Base-by-base conservation (phyloP, 148 eudicot species). In the Drosera capensis region DNA sequence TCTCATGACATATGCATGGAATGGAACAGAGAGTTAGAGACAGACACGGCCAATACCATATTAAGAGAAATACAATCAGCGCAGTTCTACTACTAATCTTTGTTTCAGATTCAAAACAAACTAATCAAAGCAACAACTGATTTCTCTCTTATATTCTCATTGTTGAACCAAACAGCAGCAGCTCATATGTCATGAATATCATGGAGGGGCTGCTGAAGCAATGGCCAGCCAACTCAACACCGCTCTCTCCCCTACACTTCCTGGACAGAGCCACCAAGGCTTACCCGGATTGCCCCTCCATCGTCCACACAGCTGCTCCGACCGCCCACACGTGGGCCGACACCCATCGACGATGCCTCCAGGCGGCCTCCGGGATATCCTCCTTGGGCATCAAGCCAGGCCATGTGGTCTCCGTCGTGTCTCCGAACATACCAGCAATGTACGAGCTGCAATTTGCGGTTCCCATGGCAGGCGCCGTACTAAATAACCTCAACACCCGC, bases 371-470 rank as follows among this genome's bases (percentile, higher is more conserved):
- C 4, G 11, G 67, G 29, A 54, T 70, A 19, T n/a, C 31, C 3
- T 0, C 47, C 25, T 47, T 65, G 2, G 60, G 57, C 6, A 26
- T 55, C 14, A 7, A 36, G 3, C 46, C 41, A 0, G 21, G 29
- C 1, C 36, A 66, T 20, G 62, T 60, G 15, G 62, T 66, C 5
- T 60, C 66, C 5, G 66, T 56, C 3, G 39, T 66, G 40, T 47
- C 65, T 1, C 71, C 66, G 0, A 60, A 66, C 31, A 46, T 66
- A 0, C 71, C 71, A 5, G 71, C 66, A 0, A 41, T 46, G 1
- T 66, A 66, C 20, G 71, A 66, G 58, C 58, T 66, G 1, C 66
- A 66, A 5, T 66, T 66, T n/a, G 57, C 62, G 0, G 66, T 55
- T 41, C 71, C 71, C 0, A 66, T 66, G 71, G 35, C 62, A 0